Conservation (phyloP, 306 rosid species). For the Corylus avellana region DNA sequence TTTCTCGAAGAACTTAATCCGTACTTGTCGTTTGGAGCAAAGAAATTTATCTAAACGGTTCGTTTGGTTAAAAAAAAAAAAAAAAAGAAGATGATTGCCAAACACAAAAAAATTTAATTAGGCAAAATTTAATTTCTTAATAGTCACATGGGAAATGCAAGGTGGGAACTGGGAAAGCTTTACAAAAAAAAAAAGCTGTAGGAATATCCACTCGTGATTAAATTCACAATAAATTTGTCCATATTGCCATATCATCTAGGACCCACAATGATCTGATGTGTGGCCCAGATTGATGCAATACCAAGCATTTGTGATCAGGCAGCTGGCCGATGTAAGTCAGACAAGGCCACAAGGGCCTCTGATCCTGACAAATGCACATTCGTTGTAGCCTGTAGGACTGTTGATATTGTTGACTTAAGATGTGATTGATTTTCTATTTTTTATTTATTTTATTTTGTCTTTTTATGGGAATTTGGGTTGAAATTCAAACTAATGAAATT, state of each 20-base stretch:
- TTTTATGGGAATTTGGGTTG: too few species aligned
- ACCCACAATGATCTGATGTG: neutral
- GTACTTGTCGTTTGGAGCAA: too few species aligned
- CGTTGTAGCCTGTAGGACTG: neutral
- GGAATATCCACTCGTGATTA: neutral
- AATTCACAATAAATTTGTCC: neutral
- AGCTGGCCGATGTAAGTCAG: neutral
- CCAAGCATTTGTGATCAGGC: neutral
- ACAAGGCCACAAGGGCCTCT: neutral
- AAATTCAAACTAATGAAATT: too few species aligned
- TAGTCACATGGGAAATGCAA: slow-evolving; percentile 4
- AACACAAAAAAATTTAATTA: too few species aligned
- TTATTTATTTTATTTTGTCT: too few species aligned
- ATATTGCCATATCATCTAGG: too few species aligned
- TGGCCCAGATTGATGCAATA: neutral
- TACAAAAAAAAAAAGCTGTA: too few species aligned
- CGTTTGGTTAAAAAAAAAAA: too few species aligned
- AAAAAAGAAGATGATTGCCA: too few species aligned
- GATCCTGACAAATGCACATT: neutral
- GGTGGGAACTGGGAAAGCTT: neutral
- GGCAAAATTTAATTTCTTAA: neutral
- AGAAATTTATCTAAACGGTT: too few species aligned
- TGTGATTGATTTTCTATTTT: neutral
- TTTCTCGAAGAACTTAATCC: too few species aligned
- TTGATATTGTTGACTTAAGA: neutral